These are phyloP conservation scores for Termitomyces sp. DNA, from an alignment of 768 basidiomycete genomes.

Conservation along the genomic window DNA sequence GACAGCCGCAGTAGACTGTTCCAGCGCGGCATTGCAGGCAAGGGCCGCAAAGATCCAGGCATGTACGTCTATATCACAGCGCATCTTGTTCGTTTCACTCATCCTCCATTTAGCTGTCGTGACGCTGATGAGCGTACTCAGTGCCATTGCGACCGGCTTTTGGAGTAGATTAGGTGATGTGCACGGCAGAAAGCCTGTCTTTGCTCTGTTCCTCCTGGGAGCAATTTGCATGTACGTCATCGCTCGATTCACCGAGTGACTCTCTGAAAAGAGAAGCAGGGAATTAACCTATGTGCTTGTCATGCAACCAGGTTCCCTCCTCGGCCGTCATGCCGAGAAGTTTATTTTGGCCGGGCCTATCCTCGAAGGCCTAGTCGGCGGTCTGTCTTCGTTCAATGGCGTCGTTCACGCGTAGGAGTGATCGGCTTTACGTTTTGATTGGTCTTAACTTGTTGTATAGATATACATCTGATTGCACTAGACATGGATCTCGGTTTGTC, in stretches of 20 bases:
- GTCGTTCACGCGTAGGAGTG: slow-evolving; percentile 59
- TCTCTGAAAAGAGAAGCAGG: slow-evolving; percentile 31
- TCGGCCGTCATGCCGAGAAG: slow-evolving; percentile 54
- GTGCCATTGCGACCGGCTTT: slow-evolving; percentile 79
- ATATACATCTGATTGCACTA: slow-evolving; percentile 48
- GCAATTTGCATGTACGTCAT: slow-evolving; percentile 62
- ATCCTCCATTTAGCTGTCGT: slow-evolving; percentile 45
- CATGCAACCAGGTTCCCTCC: slow-evolving; percentile 47
- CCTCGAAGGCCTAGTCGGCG: slow-evolving; percentile 77
- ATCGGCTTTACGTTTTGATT: slow-evolving; percentile 31
- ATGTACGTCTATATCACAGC: slow-evolving; percentile 21
- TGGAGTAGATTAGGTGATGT: slow-evolving; percentile 82
- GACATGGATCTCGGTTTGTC: slow-evolving; percentile 40
- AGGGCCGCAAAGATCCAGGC: slow-evolving; percentile 72
- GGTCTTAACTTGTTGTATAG: slow-evolving; percentile 25
- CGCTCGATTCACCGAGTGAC: neutral
- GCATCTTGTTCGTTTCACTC: neutral
- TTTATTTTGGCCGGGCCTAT: slow-evolving; percentile 75
- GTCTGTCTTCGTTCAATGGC: slow-evolving; percentile 58
- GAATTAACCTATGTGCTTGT: slow-evolving; percentile 79
- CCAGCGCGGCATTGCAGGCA: slow-evolving; percentile 53
- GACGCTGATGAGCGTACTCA: slow-evolving; percentile 71
- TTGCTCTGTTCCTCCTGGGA: slow-evolving; percentile 62
- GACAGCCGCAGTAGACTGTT: slow-evolving; percentile 21
- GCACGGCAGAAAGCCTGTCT: slow-evolving; percentile 70